Conservation (phyloP, 73 alveolate species). For the Symbiodinium pilosum region DNA sequence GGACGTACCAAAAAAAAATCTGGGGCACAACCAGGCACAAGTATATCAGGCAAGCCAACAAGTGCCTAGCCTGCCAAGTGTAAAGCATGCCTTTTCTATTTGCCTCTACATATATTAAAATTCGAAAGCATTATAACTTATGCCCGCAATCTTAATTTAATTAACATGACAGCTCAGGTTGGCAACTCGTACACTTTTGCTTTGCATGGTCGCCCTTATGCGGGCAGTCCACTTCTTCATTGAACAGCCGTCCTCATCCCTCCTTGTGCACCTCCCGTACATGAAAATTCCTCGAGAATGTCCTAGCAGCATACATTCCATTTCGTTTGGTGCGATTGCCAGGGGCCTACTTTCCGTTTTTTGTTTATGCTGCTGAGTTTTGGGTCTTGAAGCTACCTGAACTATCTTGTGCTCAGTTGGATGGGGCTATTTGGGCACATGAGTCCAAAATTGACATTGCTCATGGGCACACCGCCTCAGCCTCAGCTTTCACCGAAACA, state of each 20-base stretch:
- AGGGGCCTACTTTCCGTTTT: conserved; percentile 5
- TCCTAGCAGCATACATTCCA: neutral
- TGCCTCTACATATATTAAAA: no score
- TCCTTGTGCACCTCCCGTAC: conserved; percentile 9
- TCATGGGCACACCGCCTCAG: neutral
- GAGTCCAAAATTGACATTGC: neutral
- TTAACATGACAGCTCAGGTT: neutral
- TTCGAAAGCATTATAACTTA: neutral
- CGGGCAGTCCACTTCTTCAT: neutral
- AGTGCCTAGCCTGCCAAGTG: neutral
- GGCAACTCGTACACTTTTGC: neutral
- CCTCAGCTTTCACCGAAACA: neutral
- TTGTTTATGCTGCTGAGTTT: neutral
- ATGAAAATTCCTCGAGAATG: neutral
- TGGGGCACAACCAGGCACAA: neutral
- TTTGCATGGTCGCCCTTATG: neutral
- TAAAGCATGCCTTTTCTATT: no score
- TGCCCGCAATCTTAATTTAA: neutral
- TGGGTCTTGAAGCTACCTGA: no score
- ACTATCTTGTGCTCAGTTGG: conserved; percentile 50
- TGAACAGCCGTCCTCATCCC: conserved; percentile 8
- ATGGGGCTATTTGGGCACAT: conserved; percentile 12
- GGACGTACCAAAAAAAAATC: neutral
- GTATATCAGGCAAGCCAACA: neutral
- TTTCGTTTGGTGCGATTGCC: neutral